Evolutionary conservation across 2,329 filamentous ascomycete species (phyloP).

Genomic region (Epichloe elymi): DNA sequence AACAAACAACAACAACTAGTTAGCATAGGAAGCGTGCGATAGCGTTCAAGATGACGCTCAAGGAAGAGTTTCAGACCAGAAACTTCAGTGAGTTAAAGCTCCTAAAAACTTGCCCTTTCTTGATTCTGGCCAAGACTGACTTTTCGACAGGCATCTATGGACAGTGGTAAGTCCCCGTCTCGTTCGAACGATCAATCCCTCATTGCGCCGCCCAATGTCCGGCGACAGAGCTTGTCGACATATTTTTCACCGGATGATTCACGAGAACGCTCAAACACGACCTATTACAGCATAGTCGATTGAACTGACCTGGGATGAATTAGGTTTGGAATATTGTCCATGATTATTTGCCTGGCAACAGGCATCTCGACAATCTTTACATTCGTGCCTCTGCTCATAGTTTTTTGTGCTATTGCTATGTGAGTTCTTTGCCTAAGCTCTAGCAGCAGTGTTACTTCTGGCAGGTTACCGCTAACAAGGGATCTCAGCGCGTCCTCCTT

Average conservation of each 20-base stretch:
- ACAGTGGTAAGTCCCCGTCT: constrained; percentile 49
- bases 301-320: constrained; percentile 1
- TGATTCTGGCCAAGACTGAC: constrained; percentile 1
- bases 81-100: constrained; percentile 52
- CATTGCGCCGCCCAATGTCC: not conserved
- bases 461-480: not conserved
- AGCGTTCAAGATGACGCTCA: constrained; percentile 49
- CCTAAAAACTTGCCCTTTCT: constrained; percentile 4
- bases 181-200: not conserved
- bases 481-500: constrained; percentile 51
- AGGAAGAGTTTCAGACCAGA: constrained; percentile 58
- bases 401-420: constrained; percentile 41
- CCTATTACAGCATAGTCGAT: not conserved
- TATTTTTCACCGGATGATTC: not conserved
- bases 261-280: not conserved
- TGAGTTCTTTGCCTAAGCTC: constrained; percentile 23
- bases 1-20: not conserved
- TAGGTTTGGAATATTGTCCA: constrained; percentile 57
- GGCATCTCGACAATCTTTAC: constrained; percentile 57
- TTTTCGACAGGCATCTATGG: constrained; percentile 52
- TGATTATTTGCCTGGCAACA: constrained; percentile 57
- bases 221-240: not conserved
- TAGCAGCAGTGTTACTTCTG: not conserved
- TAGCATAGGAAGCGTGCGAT: constrained; percentile 2
- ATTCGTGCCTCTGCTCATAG: constrained; percentile 32